Base-by-base conservation (phyloP, 2,329 filamentous ascomycete genomes). In the Alternaria infectoria region DNA sequence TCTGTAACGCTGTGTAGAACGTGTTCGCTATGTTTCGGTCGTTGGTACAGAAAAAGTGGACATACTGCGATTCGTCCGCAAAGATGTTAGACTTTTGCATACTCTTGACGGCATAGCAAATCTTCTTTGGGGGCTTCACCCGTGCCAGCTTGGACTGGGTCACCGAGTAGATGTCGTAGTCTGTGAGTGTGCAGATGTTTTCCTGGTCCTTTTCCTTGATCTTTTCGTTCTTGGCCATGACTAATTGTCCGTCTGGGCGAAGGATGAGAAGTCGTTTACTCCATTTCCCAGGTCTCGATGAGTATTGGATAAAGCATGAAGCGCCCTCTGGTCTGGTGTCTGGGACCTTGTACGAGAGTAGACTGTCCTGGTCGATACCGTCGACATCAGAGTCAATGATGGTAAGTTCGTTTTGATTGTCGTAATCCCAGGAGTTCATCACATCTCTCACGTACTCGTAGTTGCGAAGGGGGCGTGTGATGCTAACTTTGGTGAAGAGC, bases 351-450 rank as follows among this genome's bases (percentile, higher is more conserved):
- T 86, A 83, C 5, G 90, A 81, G 23, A 92, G 89, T 7, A 97
- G 85, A 59, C 91, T 89, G 7, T 80, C 77, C 65, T 86, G 83
- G 56, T 85, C 83, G n/a, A 86, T 83, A 6, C 73, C 80, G 7
- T 84, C 82, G 3, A 84, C 80, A 40, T 89, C 86, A 3, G 86
- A 83, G 13, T 89, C 85, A 58, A 90, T 81, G 21, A 97, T 85
- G 17, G 91, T 81, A 13, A 98, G 83, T 8, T 86, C 85, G 73
- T 97, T 96, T 70, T 93, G 90, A 3, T 86, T 84, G 77, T 97
- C 93, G 46, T 86, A 85, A 64, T 97, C 92, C 95, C 95, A 98
- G 0, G 93, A 96, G 77, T 97, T 96, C 86, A 97, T 87, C 21
- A 97, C 88, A 73, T 97, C 93, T 63, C 93, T 88, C 30, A 98